Percentiles rank a stretch among this genome's conserved stretches.
phyloP scores from a whole-genome alignment of 2,329 filamentous ascomycete species.

The Thermochaetoides dissita region DNA sequence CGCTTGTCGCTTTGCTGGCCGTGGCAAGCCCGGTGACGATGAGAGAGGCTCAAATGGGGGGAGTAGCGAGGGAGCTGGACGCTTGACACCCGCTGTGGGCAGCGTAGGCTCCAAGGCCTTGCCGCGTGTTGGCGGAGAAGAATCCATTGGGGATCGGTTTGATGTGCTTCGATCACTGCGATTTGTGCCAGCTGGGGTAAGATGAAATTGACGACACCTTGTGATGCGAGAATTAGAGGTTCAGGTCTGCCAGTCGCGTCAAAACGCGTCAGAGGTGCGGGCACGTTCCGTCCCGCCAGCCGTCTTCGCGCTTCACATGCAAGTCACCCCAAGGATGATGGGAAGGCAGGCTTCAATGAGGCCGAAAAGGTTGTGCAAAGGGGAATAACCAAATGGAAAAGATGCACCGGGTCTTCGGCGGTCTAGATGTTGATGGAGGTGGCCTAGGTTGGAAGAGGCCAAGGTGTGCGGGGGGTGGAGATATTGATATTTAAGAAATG shows the following conservation, averaged over 20 bases:
- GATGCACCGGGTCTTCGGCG: slow-evolving; percentile 7
- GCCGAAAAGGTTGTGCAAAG: slow-evolving; percentile 1
- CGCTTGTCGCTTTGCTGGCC: slow-evolving; percentile 54
- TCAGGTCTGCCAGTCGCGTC: slow-evolving; percentile 6
- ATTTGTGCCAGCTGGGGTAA: not conserved
- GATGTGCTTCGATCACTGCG: slow-evolving; percentile 13
- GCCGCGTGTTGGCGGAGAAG: slow-evolving; percentile 20
- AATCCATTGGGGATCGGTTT: slow-evolving; percentile 24
- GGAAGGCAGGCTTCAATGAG: slow-evolving; percentile 1
- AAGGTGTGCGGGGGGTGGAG: slow-evolving; percentile 5
- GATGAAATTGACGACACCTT: slow-evolving; percentile 2
- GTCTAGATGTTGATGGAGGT: slow-evolving; percentile 7
- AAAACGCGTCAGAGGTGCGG: slow-evolving; percentile 12
- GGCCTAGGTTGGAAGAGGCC: slow-evolving; percentile 17
- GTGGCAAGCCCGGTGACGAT: slow-evolving; percentile 61
- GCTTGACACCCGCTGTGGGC: slow-evolving; percentile 38
- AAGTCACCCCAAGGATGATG: slow-evolving; percentile 5
- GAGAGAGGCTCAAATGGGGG: slow-evolving; percentile 68
- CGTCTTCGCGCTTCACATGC: slow-evolving; percentile 7
- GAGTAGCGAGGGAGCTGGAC: slow-evolving; percentile 52
- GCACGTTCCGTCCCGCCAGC: slow-evolving; percentile 2
- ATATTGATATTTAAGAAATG: not conserved
- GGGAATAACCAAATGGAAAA: slow-evolving; percentile 2
- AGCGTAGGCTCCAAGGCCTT: slow-evolving; percentile 24
- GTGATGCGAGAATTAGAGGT: slow-evolving; percentile 2